phyloP scores from a whole-genome alignment of 371 early-diverging fungal genomes.

The Batkoa obscura region DNA sequence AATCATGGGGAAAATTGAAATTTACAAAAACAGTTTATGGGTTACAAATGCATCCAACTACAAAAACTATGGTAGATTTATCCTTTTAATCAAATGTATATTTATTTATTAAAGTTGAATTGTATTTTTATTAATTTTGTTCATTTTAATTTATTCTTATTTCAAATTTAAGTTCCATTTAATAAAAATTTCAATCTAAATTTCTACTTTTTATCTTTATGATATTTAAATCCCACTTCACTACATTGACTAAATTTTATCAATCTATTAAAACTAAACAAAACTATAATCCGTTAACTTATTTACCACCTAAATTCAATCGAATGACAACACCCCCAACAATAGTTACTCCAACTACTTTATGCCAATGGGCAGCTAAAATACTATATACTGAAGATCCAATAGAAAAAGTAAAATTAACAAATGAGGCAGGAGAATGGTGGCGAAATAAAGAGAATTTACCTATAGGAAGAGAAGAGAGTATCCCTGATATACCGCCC shows the following conservation, averaged over 20 bases:
- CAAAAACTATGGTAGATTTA: constrained; percentile 14
- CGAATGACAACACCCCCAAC: not conserved
- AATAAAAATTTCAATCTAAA: no score
- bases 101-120: no score
- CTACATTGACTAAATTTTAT: no score
- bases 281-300: not conserved
- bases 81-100: no score
- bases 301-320: not conserved
- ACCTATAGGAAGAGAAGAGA: not conserved
- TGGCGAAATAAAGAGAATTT: not conserved
- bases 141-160: no score
- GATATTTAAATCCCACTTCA: no score
- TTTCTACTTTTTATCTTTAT: no score
- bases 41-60: constrained; percentile 43
- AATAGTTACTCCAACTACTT: not conserved
- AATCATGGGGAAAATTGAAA: constrained; percentile 25
- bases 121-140: no score
- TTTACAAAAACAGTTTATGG: constrained; percentile 56
- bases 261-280: not conserved
- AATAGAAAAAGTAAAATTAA: not conserved
- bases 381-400: not conserved
- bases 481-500: not conserved
- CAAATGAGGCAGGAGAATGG: not conserved
- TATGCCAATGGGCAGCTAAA: not conserved
- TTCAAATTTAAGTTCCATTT: no score